Evolutionary conservation across 1,284 basidiomycete genomes (phyloP).

Genomic region (Tremellales sp.): DNA sequence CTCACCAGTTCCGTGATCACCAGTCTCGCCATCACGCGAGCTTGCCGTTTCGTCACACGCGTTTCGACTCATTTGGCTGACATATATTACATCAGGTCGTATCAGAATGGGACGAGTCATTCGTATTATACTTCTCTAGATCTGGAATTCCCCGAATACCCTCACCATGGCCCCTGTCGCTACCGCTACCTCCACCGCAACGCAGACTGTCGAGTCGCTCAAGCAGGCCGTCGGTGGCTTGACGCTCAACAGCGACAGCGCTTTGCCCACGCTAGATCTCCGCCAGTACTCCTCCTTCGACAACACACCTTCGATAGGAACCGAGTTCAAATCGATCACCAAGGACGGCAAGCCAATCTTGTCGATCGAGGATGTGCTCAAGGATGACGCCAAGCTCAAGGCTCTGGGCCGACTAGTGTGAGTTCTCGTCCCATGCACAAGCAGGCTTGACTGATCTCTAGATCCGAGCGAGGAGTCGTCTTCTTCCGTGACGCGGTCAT

Average conservation of each 20-base stretch:
- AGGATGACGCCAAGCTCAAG: constrained; percentile 22
- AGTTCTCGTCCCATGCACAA: constrained; percentile 5
- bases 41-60: no score
- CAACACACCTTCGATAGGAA: constrained; percentile 36
- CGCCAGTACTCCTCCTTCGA: constrained; percentile 31
- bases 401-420: constrained; percentile 35
- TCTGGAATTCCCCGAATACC: no score
- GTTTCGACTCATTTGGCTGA: no score
- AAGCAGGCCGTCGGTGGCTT: not conserved
- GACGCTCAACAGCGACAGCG: not conserved
- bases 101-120: no score
- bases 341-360: constrained; percentile 21
- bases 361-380: constrained; percentile 26
- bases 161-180: not conserved
- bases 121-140: no score
- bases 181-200: not conserved
- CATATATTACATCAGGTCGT: no score
- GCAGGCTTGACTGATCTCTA: constrained; percentile 3
- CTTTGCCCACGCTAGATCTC: constrained; percentile 8
- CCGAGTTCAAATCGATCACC: constrained; percentile 38
- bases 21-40: no score
- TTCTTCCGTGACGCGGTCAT: constrained; percentile 59
- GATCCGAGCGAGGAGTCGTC: constrained; percentile 64
- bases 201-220: not conserved
- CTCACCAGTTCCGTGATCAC: no score